Conservation (phyloP, 768 basidiomycete genomes). For the Pilatotrama ljubarskyi region DNA sequence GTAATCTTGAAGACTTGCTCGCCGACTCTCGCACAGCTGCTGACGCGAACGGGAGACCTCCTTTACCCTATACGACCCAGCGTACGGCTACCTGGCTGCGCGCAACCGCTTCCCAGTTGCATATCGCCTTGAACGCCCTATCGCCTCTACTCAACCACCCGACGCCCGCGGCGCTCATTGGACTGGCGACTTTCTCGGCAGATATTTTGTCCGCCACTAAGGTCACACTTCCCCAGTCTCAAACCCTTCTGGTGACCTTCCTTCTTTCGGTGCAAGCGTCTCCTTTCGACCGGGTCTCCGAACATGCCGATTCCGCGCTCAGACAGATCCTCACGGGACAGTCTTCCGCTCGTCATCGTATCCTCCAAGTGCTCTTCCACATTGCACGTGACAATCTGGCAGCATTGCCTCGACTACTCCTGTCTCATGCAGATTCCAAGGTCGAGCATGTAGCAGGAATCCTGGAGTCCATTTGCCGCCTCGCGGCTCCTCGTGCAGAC, state of each 20-base stretch:
- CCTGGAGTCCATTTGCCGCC: slow-evolving; percentile 68
- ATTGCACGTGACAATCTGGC: slow-evolving; percentile 65
- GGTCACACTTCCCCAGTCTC: slow-evolving; percentile 65
- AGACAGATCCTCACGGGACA: slow-evolving; percentile 42
- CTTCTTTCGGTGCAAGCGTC: slow-evolving; percentile 74
- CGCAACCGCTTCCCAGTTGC: slow-evolving; percentile 79
- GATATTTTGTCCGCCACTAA: slow-evolving; percentile 54
- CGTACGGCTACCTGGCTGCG: slow-evolving; percentile 79
- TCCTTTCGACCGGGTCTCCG: slow-evolving; percentile 51
- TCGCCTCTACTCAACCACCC: slow-evolving; percentile 72
- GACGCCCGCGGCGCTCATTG: slow-evolving; percentile 60
- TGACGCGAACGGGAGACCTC: neutral
- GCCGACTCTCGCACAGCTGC: slow-evolving; percentile 28
- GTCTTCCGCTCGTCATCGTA: slow-evolving; percentile 44
- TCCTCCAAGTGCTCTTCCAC: slow-evolving; percentile 59
- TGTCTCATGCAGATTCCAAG: slow-evolving; percentile 70
- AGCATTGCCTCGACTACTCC: slow-evolving; percentile 70
- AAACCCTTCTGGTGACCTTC: slow-evolving; percentile 67
- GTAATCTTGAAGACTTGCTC: slow-evolving; percentile 64
- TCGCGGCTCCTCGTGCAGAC: slow-evolving; percentile 33
- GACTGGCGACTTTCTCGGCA: slow-evolving; percentile 57
- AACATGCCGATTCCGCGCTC: slow-evolving; percentile 48
- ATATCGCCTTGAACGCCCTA: slow-evolving; percentile 78
- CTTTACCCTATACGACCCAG: slow-evolving; percentile 44
- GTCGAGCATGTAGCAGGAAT: slow-evolving; percentile 67